Conservation (phyloP, 306 rosid genomes). For the Pterocarpus macrocarpus region DNA sequence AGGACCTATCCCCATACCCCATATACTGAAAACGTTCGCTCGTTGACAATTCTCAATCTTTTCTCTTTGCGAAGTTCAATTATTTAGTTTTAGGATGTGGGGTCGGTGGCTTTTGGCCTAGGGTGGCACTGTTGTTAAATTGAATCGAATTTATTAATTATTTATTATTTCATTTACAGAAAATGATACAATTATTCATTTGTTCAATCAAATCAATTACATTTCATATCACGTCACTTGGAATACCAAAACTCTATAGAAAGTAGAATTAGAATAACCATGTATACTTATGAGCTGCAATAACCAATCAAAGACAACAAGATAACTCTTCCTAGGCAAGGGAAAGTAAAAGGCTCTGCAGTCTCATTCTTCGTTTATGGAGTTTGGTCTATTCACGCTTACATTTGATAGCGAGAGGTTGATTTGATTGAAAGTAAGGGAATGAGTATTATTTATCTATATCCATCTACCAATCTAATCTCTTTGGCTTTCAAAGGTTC, state of each 20-base stretch:
- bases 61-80: slow-evolving; percentile 27
- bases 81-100: slow-evolving; percentile 26
- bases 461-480: slow-evolving; percentile 51
- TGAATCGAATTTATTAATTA: not conserved
- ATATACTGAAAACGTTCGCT: slow-evolving; percentile 9
- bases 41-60: slow-evolving; percentile 6
- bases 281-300: slow-evolving; percentile 39
- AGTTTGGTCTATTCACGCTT: slow-evolving; percentile 71
- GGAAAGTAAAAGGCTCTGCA: slow-evolving; percentile 40
- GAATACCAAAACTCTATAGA: not conserved
- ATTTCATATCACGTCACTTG: not conserved
- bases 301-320: slow-evolving; percentile 39
- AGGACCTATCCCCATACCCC: slow-evolving; percentile 17
- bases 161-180: not conserved
- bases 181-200: not conserved
- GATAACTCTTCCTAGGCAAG: slow-evolving; percentile 5
- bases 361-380: slow-evolving; percentile 30
- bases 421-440: slow-evolving; percentile 47
- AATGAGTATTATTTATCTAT: slow-evolving; percentile 47
- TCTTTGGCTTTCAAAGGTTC: slow-evolving; percentile 45
- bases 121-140: not conserved
- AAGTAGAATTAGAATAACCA: not conserved
- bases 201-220: not conserved
- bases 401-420: slow-evolving; percentile 50
- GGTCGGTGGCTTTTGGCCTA: slow-evolving; percentile 24